Evolutionary conservation across 306 rosid species (phyloP).

Genomic region (Gynostemma pentaphyllum): DNA sequence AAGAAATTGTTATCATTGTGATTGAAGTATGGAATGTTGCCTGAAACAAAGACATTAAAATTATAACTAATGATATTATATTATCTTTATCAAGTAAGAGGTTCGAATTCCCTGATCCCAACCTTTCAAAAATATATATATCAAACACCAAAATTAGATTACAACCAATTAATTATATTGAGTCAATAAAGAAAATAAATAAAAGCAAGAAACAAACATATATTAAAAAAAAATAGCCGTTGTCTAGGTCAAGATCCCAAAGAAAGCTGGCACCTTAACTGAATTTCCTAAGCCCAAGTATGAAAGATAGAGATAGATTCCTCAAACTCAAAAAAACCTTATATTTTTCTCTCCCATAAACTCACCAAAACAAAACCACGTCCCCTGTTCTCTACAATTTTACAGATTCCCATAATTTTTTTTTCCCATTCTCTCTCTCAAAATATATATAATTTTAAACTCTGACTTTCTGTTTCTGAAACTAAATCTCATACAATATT

Average conservation of each 20-base stretch:
- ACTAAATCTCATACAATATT: neutral
- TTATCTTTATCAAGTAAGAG: no score
- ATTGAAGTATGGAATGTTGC: no score
- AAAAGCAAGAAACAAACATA: neutral
- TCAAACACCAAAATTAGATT: no score
- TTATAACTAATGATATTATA: no score
- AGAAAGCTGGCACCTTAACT: neutral
- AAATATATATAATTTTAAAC: neutral
- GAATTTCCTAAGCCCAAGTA: neutral
- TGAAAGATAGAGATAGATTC: neutral
- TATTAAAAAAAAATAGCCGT: neutral
- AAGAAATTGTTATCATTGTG: no score
- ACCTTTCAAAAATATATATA: no score
- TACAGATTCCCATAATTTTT: neutral
- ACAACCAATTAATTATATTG: no score
- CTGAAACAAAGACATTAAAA: no score
- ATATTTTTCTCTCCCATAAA: neutral
- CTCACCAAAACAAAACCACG: neutral
- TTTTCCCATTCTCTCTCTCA: neutral
- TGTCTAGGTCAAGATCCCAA: constrained; percentile 10
- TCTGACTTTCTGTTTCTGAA: constrained; percentile 2
- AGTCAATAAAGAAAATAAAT: no score
- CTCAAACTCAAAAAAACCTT: neutral
- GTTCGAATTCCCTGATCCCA: no score
- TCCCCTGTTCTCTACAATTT: neutral